Evolutionary conservation across 345 rosid genomes (phyloP).

Genomic region (Noccaea bulbosa): DNA sequence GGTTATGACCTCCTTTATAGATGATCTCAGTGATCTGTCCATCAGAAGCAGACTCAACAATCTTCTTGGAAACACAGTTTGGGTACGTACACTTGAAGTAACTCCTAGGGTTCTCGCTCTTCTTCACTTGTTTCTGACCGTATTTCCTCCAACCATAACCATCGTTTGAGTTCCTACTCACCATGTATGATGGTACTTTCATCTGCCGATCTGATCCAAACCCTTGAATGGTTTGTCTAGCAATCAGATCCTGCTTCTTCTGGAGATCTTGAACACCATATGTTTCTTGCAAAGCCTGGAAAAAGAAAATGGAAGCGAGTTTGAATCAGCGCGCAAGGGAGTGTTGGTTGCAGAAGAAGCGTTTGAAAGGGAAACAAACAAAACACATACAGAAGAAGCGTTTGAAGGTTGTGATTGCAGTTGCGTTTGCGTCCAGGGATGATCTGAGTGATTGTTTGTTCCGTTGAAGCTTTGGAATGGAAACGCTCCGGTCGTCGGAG

Average conservation of each 20-base stretch:
- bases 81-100: constrained; percentile 97
- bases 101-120: constrained; percentile 95
- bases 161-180: constrained; percentile 72
- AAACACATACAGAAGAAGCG: constrained; percentile 47
- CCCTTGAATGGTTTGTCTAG: constrained; percentile 38
- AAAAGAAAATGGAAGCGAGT: constrained; percentile 1
- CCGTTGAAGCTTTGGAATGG: constrained; percentile 61
- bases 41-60: constrained; percentile 82
- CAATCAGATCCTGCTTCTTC: constrained; percentile 50
- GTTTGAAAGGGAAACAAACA: too few relatives aligned
- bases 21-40: constrained; percentile 97
- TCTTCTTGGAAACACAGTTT: constrained; percentile 89
- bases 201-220: constrained; percentile 39
- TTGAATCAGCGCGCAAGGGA: constrained; percentile 1
- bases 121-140: constrained; percentile 95
- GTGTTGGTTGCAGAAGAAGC: not conserved
- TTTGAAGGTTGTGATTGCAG: constrained; percentile 19
- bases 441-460: constrained; percentile 54
- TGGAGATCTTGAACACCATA: constrained; percentile 54
- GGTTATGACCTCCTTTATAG: constrained; percentile 91
- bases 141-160: constrained; percentile 98
- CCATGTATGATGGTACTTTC: constrained; percentile 46
- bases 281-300: constrained; percentile 53
- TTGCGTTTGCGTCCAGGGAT: constrained; percentile 52
- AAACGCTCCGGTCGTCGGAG: constrained; percentile 92